Base-by-base conservation (phyloP, 2,329 filamentous ascomycete genomes). In the Parascedosporium putredinis region DNA sequence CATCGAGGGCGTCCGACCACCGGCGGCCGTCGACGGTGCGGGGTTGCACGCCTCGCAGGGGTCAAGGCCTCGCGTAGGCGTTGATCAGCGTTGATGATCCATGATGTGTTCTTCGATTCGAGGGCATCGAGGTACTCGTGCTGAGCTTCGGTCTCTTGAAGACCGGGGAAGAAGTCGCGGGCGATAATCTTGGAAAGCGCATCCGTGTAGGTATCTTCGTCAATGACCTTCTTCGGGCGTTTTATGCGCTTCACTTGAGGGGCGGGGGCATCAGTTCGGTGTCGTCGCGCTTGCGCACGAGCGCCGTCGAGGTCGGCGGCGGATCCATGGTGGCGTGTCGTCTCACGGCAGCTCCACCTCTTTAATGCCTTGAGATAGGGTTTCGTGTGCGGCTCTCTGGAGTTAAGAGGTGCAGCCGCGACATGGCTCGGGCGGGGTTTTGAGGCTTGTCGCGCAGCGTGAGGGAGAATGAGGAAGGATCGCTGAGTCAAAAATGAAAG, bases 81-180 rank as follows among this genome's bases (percentile, higher is more conserved):
- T 42, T 80, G 78, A 45, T 85, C 81, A 4, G 89, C 89, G 57
- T 83, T 88, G 14, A 81, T 76, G 55, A 97, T 96, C 91, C 93
- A 97, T 56, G 79, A 76, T 47, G 77, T 71, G 65, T 98, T 83
- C 51, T 84, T 84, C 14, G 90, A 95, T 7, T 95, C 89, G 7
- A 97, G 69, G 0, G 93, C 93, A 60, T 94, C 84, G 25, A 98
- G 73, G 58, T 96, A 97, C 59, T 98, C 93, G 62, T 89, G 83
- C 64, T 96, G 89, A 1, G 84, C 84, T 58, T 95, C 83, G 12
- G 83, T 83, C 63, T 97, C 89, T 4, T 90, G 71, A 0, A 98
- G 74, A 0, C 91, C 93, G 0, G 93, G 93, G 60, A 97, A 98
- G 72, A 95, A 98, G 72, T 98, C 93, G 56, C 93, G 83, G 8